A percentile compares a stretch with the other conserved stretches of the same genome.
Evolutionary conservation across 257 asterid genomes (phyloP).

Genomic region (Ophiorrhiza pumila): DNA sequence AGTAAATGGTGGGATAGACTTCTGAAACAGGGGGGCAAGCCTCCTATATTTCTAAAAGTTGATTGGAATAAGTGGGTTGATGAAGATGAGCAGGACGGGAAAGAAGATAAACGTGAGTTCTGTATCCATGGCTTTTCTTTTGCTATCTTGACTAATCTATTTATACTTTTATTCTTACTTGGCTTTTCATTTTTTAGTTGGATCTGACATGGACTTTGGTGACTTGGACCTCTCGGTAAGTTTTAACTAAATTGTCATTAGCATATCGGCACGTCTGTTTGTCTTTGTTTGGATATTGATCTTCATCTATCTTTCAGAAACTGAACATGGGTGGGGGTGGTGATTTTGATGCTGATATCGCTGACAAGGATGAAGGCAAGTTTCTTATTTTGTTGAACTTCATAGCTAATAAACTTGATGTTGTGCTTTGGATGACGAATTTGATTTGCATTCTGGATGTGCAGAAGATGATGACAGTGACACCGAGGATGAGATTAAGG

Average conservation of each 20-base stretch:
- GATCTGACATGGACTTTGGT: conserved; percentile 39
- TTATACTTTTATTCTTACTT: conserved; percentile 11
- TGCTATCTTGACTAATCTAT: neutral
- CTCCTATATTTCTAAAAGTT: conserved; percentile 63
- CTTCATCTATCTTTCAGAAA: conserved; percentile 6
- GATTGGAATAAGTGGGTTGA: conserved; percentile 95
- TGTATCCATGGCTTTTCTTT: neutral
- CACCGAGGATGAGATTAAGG: conserved; percentile 18
- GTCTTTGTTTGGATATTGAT: neutral
- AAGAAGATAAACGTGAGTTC: conserved; percentile 27
- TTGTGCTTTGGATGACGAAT: neutral
- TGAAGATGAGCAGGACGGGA: conserved; percentile 62
- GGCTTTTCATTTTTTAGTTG: conserved; percentile 31
- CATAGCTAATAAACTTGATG: too few relatives aligned
- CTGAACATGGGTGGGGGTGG: conserved; percentile 21
- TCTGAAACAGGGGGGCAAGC: conserved; percentile 49
- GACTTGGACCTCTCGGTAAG: conserved; percentile 60
- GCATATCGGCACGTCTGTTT: too few relatives aligned
- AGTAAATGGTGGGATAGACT: conserved; percentile 77
- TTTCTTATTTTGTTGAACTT: neutral
- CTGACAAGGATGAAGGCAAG: conserved; percentile 26
- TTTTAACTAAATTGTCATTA: neutral
- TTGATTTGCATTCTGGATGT: neutral
- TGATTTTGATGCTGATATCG: conserved; percentile 14
- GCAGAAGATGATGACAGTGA: conserved; percentile 29